These are phyloP conservation scores for Schizonepeta tenuifolia DNA, from an alignment of 257 asterid genomes.

Conservation along the genomic window DNA sequence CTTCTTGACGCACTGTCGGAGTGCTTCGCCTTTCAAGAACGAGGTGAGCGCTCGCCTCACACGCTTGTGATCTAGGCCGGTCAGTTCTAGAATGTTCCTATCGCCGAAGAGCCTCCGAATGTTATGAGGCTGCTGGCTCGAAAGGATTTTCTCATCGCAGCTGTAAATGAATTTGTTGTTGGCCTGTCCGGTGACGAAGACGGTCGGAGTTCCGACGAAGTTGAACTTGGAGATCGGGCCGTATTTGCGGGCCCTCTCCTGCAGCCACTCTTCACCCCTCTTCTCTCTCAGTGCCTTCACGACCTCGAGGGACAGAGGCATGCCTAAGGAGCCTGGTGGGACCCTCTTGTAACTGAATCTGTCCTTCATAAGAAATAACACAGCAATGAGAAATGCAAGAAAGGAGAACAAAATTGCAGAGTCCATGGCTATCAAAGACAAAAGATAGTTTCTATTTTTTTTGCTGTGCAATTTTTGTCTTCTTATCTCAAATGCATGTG, in stretches of 20 bases:
- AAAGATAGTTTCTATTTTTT: too few species aligned
- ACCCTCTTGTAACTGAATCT: too few species aligned
- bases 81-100: neutral
- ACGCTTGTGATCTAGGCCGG: conserved; percentile 1
- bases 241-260: conserved; percentile 11
- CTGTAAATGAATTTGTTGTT: conserved; percentile 19
- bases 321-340: neutral
- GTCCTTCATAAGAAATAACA: too few species aligned
- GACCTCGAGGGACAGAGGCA: neutral
- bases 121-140: neutral
- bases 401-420: too few species aligned
- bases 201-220: conserved; percentile 17
- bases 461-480: too few species aligned
- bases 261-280: conserved; percentile 14
- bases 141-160: neutral
- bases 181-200: neutral
- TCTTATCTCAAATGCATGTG: too few species aligned
- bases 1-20: neutral
- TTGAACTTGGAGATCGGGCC: conserved; percentile 22
- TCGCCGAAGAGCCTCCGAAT: conserved; percentile 9
- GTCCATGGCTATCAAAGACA: too few species aligned
- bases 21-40: conserved; percentile 29
- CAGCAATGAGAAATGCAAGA: too few species aligned
- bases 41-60: conserved; percentile 5
- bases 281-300: neutral